phyloP scores from a whole-genome alignment of 805 yeast genomes.

The Gaillardinia entomophila region DNA sequence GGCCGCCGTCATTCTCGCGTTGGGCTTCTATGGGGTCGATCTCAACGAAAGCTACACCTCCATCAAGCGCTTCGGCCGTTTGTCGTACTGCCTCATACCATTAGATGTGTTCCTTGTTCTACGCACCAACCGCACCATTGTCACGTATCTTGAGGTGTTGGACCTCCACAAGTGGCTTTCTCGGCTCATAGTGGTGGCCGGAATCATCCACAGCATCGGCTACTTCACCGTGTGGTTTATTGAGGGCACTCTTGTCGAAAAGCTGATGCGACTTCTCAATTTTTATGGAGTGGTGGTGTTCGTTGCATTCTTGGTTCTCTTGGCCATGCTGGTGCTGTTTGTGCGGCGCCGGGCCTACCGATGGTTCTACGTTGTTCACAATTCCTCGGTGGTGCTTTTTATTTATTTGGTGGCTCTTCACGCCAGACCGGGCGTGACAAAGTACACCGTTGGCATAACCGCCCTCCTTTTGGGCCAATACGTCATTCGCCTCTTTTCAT shows the following conservation, averaged over 20 bases:
- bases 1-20: conserved; percentile 8
- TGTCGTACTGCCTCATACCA: conserved; percentile 54
- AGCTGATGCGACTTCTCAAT: conserved; percentile 36
- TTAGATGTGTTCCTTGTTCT: conserved; percentile 50
- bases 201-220: conserved; percentile 47
- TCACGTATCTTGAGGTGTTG: conserved; percentile 48
- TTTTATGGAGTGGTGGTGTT: conserved; percentile 48
- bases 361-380: conserved; percentile 53
- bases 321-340: conserved; percentile 42
- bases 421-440: conserved; percentile 63
- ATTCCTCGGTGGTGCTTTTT: conserved; percentile 41
- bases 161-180: conserved; percentile 70
- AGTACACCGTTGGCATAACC: conserved; percentile 3
- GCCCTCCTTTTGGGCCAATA: conserved; percentile 18
- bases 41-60: neutral
- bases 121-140: conserved; percentile 23
- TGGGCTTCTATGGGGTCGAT: neutral
- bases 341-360: conserved; percentile 47
- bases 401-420: conserved; percentile 48
- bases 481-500: conserved; percentile 19
- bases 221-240: conserved; percentile 45
- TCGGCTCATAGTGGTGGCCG: conserved; percentile 43
- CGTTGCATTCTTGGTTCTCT: conserved; percentile 26
- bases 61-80: conserved; percentile 55
- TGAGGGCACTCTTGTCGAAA: conserved; percentile 23